Conservation (phyloP, 2,329 filamentous ascomycete genomes). For the Purpureocillium lavendulum region DNA sequence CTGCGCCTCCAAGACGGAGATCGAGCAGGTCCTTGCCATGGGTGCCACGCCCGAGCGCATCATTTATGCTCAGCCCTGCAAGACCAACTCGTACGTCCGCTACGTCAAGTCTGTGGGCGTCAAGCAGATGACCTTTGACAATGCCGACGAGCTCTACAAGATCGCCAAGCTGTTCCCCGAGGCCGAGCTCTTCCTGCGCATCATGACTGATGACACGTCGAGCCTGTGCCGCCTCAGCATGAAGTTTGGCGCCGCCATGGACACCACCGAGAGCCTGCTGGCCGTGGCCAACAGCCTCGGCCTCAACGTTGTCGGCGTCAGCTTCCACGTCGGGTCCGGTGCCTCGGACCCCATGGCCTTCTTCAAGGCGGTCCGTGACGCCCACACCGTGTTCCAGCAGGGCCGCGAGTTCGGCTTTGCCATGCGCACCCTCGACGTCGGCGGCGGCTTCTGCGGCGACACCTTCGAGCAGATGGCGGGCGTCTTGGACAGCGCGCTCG, state of each 20-base stretch:
- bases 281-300: slow-evolving; percentile 71
- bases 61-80: slow-evolving; percentile 99
- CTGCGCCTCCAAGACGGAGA: slow-evolving; percentile 95
- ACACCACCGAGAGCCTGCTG: slow-evolving; percentile 69
- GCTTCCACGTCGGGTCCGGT: slow-evolving; percentile 96
- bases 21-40: slow-evolving; percentile 79
- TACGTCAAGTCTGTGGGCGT: slow-evolving; percentile 79
- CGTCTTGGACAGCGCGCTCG: slow-evolving; percentile 70
- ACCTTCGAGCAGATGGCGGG: slow-evolving; percentile 86
- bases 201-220: slow-evolving; percentile 91
- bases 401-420: slow-evolving; percentile 67
- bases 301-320: slow-evolving; percentile 89
- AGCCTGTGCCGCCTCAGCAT: slow-evolving; percentile 91
- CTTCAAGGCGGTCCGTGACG: slow-evolving; percentile 82
- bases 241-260: slow-evolving; percentile 92
- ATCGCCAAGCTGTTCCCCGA: slow-evolving; percentile 85
- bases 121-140: slow-evolving; percentile 99
- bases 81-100: slow-evolving; percentile 95
- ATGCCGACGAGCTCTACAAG: slow-evolving; percentile 95
- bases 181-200: slow-evolving; percentile 88
- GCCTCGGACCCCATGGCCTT: slow-evolving; percentile 91
- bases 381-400: slow-evolving; percentile 81
- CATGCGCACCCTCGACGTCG: slow-evolving; percentile 85
- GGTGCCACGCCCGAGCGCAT: slow-evolving; percentile 83
- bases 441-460: slow-evolving; percentile 85